phyloP scores from a whole-genome alignment of 1,284 basidiomycete genomes.

The Ganoderma sinense region DNA sequence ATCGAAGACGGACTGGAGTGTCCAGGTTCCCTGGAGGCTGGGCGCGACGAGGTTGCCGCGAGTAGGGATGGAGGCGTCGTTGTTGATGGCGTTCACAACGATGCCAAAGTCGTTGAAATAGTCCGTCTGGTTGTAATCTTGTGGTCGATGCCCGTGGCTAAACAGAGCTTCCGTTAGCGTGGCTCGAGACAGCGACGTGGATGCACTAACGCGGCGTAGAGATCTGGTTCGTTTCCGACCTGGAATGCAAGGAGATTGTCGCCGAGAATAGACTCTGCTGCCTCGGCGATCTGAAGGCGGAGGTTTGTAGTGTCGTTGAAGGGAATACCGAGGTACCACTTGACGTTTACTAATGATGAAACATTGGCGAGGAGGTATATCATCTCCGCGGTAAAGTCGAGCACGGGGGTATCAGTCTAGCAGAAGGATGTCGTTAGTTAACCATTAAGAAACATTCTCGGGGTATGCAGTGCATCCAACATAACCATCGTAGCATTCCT shows the following conservation, averaged over 20 bases:
- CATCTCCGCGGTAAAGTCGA: constrained; percentile 52
- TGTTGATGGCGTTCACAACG: constrained; percentile 50
- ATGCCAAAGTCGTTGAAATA: constrained; percentile 59
- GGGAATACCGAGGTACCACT: constrained; percentile 59
- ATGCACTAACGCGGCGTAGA: constrained; percentile 50
- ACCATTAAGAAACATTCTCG: too few relatives aligned
- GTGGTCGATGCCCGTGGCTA: constrained; percentile 44
- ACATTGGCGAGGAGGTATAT: constrained; percentile 53
- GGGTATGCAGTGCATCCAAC: neutral
- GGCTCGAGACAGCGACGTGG: neutral
- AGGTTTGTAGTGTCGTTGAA: constrained; percentile 62
- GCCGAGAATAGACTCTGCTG: constrained; percentile 60
- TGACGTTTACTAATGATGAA: constrained; percentile 44
- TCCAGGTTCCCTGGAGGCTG: constrained; percentile 56
- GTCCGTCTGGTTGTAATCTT: constrained; percentile 50
- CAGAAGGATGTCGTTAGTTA: neutral
- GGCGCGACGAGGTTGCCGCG: constrained; percentile 54
- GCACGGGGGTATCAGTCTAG: constrained; percentile 49
- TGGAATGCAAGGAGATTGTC: constrained; percentile 65
- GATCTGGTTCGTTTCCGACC: constrained; percentile 77
- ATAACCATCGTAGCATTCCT: neutral
- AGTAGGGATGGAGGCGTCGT: constrained; percentile 44
- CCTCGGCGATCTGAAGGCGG: constrained; percentile 59
- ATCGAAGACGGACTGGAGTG: constrained; percentile 51
- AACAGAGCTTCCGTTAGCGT: neutral